Conservation (phyloP, 2,329 filamentous ascomycete species). For the Colletotrichum musicola region DNA sequence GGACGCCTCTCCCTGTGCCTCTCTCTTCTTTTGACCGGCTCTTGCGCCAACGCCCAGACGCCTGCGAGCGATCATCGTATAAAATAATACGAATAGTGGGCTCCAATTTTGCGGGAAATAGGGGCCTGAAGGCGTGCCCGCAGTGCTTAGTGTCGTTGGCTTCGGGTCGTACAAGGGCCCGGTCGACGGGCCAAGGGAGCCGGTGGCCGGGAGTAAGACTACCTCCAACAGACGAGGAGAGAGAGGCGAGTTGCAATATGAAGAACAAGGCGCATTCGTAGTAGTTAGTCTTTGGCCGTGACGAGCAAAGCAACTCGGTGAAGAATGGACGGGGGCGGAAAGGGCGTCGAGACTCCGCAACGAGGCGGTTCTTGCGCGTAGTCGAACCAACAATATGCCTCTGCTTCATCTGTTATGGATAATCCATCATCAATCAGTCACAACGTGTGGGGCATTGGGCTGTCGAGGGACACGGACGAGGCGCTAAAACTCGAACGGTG, state of each 20-base stretch:
- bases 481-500: constrained; percentile 32
- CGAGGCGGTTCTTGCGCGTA: constrained; percentile 17
- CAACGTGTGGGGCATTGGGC: constrained; percentile 3
- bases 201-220: constrained; percentile 24
- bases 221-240: background rate
- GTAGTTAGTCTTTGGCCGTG: background rate
- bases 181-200: constrained; percentile 31
- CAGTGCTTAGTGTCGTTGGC: constrained; percentile 22
- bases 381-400: constrained; percentile 15
- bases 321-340: constrained; percentile 7
- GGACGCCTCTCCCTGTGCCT: background rate
- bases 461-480: constrained; percentile 15
- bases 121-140: background rate
- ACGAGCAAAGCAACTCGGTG: constrained; percentile 14
- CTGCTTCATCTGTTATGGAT: constrained; percentile 5
- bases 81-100: constrained; percentile 3
- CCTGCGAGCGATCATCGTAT: background rate
- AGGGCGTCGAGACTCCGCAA: background rate
- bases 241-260: background rate
- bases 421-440: constrained; percentile 10
- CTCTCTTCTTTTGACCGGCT: background rate
- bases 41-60: background rate
- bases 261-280: no score
- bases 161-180: constrained; percentile 27
- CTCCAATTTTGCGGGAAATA: constrained; percentile 16